phyloP scores from a whole-genome alignment of 805 yeast species.

The Sporopachydermia quercuum region DNA sequence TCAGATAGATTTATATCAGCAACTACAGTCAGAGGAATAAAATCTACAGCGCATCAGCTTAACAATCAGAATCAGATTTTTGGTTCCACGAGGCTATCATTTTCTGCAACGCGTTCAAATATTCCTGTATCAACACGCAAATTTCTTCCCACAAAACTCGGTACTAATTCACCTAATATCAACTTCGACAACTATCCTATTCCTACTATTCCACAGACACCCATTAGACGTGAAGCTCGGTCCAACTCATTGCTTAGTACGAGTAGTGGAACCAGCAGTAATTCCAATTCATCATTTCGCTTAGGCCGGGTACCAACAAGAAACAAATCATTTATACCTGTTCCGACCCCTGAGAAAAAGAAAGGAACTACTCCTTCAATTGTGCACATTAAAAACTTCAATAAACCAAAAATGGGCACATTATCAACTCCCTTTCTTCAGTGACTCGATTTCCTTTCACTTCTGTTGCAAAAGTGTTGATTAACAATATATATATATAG shows the following conservation, averaged over 20 bases:
- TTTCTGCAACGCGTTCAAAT: background rate
- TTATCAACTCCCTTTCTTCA: no score
- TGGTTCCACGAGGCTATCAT: background rate
- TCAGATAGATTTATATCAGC: no score
- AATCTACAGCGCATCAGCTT: no score
- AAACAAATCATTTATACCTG: background rate
- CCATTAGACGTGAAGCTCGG: background rate
- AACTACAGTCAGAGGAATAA: no score
- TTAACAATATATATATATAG: no score
- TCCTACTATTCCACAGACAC: background rate
- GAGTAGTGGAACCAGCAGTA: background rate
- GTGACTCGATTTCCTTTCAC: no score
- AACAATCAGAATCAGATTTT: background rate
- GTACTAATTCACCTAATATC: background rate
- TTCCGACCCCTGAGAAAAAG: slow-evolving; percentile 9
- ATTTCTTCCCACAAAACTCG: background rate
- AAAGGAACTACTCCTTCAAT: no score
- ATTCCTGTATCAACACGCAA: background rate
- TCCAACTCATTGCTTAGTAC: background rate
- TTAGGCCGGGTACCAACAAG: background rate
- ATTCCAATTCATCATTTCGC: background rate
- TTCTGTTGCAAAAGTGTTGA: no score
- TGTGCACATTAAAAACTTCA: no score
- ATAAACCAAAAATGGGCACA: no score
- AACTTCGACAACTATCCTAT: background rate